Evolutionary conservation across 345 rosid genomes (phyloP), one percentile per base, ranked within the genome.

Genomic region (Stellera chamaejasme): DNA sequence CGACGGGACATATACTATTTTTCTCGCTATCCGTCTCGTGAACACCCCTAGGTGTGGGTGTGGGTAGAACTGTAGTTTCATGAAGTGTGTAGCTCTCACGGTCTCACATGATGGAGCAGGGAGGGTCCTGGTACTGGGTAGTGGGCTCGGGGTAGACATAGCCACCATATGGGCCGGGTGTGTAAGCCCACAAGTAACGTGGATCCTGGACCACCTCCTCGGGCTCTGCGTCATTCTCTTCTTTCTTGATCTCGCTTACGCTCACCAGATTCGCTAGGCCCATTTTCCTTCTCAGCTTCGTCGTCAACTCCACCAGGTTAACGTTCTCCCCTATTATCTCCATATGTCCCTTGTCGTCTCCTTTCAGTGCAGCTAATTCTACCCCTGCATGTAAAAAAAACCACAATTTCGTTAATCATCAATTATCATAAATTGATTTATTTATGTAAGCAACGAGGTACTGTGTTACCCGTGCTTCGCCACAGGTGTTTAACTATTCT

Each of bases 251-350:
- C 11, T 63, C 28, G 3, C 13, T 11, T 11, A 73, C 83, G 53
- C 72, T 78, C 0, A 75, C 66, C 28, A 81, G 56, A 61, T 69
- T 75, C 4, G 86, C 77, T 36, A 39, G 10, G 0, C 86, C 82
- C 2, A 83, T 51, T 6, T 58, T 64, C 54, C 72, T 80, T 23
- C 80, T 69, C 2, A 78, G 50, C 61, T 7, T 13, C 27, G 54
- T 50, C 10, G 74, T 61, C 0, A 80, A 66, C 10, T 13, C 2
- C 3, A 67, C 75, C 53, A 75, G 26, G 48, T 80, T 80, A 1
- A 82, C 64, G 13, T 67, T 75, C 7, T 71, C 78, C 27, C 86
- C 86, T 0, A 55, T 72, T 4, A 83, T 72, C 66, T 78, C 86
- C 26, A 80, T 80, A 47, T 78, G 74, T 65, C 57, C 72, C 75